Evolutionary conservation across 495 filamentous ascomycete species (phyloP).

Genomic region (Stereocaulon alpinum): DNA sequence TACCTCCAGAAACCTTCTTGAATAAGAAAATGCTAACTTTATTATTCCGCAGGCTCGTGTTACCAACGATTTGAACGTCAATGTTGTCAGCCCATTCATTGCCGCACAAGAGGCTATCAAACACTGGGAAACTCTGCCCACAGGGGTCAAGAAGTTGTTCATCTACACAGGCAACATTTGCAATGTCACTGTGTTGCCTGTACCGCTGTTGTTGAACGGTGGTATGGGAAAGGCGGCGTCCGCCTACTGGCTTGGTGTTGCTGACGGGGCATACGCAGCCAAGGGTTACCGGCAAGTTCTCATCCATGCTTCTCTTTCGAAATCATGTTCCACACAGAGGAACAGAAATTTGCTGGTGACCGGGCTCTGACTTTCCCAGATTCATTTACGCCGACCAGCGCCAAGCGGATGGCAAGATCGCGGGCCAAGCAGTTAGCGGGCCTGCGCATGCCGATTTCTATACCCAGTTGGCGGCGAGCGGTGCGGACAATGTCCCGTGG

Average conservation of each 20-base stretch:
- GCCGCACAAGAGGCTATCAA: conserved; percentile 2
- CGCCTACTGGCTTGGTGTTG: background rate
- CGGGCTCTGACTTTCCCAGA: conserved; percentile 2
- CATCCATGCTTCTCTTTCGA: background rate
- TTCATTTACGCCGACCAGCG: conserved; percentile 6
- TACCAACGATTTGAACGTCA: conserved; percentile 3
- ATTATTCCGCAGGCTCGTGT: background rate
- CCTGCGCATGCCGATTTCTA: conserved; percentile 3
- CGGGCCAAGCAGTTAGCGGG: background rate
- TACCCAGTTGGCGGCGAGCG: conserved; percentile 2
- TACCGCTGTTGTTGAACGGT: background rate
- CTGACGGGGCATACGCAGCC: background rate
- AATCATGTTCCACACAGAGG: background rate
- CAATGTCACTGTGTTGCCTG: background rate
- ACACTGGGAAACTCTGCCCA: background rate
- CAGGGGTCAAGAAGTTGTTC: background rate
- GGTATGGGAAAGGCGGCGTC: conserved; percentile 5
- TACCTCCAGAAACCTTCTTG: background rate
- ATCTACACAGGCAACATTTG: conserved; percentile 7
- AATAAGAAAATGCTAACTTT: background rate
- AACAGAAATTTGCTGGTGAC: background rate
- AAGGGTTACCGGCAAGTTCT: background rate
- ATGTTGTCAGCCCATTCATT: conserved; percentile 1
- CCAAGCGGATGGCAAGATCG: background rate
- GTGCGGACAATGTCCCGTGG: background rate